Evolutionary conservation across 768 basidiomycete species (phyloP).

Genomic region (Crucibulum laeve): DNA sequence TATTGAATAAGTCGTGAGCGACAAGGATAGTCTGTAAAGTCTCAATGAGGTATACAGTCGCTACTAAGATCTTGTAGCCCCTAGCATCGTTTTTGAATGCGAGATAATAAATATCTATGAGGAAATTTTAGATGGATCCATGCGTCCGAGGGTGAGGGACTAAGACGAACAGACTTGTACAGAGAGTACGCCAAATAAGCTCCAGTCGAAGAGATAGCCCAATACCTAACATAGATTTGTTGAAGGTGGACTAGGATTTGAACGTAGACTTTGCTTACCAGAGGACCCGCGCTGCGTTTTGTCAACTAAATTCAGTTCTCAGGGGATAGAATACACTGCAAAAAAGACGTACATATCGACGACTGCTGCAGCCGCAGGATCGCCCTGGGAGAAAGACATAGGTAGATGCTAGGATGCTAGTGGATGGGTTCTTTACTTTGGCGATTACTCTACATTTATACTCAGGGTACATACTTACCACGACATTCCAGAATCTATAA

Average conservation of each 20-base stretch:
- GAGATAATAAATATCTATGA: conserved; percentile 17
- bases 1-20: conserved; percentile 12
- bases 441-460: too few relatives aligned
- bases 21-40: conserved; percentile 12
- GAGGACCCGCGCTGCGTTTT: conserved; percentile 1
- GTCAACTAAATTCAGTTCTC: too few relatives aligned
- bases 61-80: conserved; percentile 9
- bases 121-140: not conserved
- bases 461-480: too few relatives aligned
- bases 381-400: too few relatives aligned
- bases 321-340: too few relatives aligned
- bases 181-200: conserved; percentile 11
- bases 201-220: conserved; percentile 16
- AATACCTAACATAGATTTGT: conserved; percentile 10
- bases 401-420: too few relatives aligned
- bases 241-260: not conserved
- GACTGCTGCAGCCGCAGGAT: too few relatives aligned
- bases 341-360: too few relatives aligned
- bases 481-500: too few relatives aligned
- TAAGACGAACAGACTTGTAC: conserved; percentile 17
- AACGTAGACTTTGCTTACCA: not conserved
- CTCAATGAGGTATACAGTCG: conserved; percentile 11
- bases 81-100: conserved; percentile 16
- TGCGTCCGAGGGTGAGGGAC: not conserved
- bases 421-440: too few relatives aligned